phyloP scores from a whole-genome alignment of 495 filamentous ascomycete species.

The Trichoderma virens region DNA sequence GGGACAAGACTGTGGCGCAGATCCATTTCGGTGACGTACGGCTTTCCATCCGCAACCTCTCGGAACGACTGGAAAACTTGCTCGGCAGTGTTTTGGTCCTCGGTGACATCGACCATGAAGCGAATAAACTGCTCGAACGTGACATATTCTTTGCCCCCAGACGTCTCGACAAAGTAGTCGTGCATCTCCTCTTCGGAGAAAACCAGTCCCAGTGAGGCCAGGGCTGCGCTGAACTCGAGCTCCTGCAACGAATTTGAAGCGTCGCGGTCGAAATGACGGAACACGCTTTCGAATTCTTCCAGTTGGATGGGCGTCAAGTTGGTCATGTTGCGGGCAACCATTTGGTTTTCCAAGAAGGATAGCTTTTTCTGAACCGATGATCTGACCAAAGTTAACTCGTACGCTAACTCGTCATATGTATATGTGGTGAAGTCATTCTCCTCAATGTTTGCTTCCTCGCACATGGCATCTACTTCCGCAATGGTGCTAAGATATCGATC shows the following conservation, averaged over 20 bases:
- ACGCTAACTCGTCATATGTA: conserved; percentile 89
- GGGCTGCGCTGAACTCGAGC: conserved; percentile 87
- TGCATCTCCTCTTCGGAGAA: conserved; percentile 98
- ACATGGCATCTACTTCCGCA: conserved; percentile 73
- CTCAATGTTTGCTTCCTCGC: conserved; percentile 93
- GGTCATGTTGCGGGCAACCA: conserved; percentile 95
- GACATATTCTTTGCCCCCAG: conserved; percentile 63
- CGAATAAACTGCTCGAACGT: conserved; percentile 98
- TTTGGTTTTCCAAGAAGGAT: conserved; percentile 92
- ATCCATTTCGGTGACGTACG: conserved; percentile 96
- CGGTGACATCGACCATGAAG: conserved; percentile 98
- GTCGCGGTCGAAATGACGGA: conserved; percentile 96
- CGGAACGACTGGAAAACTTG: conserved; percentile 96
- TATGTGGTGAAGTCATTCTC: conserved; percentile 99
- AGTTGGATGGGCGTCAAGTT: conserved; percentile 96
- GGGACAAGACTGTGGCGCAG: conserved; percentile 89
- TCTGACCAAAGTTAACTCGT: conserved; percentile 86
- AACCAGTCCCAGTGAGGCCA: conserved; percentile 86
- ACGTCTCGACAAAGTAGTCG: conserved; percentile 75
- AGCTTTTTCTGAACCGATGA: conserved; percentile 90
- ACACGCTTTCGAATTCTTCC: conserved; percentile 96
- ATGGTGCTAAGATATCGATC: conserved; percentile 83
- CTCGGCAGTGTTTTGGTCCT: conserved; percentile 96
- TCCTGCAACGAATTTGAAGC: conserved; percentile 84
- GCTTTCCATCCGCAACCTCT: conserved; percentile 96